Evolutionary conservation across 495 filamentous ascomycete genomes (phyloP), one percentile per base, ranked within the genome.

Genomic region (Tuber borchii): DNA sequence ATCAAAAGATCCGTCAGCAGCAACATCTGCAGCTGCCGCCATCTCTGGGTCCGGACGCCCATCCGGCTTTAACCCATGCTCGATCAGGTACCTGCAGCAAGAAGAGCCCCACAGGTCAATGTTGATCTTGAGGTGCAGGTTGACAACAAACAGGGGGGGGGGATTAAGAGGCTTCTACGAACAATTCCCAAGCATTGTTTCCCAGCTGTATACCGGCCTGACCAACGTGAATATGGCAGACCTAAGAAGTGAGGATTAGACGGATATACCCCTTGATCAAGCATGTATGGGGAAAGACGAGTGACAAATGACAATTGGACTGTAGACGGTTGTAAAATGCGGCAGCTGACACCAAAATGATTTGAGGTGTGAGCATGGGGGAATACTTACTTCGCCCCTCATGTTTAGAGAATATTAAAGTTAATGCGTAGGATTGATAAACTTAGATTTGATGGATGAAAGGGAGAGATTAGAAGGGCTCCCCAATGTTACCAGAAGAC

Each of bases 161-260:
- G 37, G 70, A 48, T n/a, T 61, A 73, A 78, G 84, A 75, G 84
- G 79, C 69, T 88, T 92, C 83, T 90, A 95, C 56, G 26, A 34
- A 65, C 93, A 97, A 90, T 86, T 97, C 93, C 93, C 93, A 97
- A 76, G 93, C 93, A 84, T 91, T 93, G 87, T 95, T 95, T 83
- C 93, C 93, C 72, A 97, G 91, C 91, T 97, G 93, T 77, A 88
- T 90, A 86, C 93, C 93, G 86, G 93, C 93, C 87, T 97, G 93
- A 87, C 93, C 93, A 83, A 97, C 89, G 84, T 97, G 93, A 82
- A 97, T 87, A 85, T 97, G 93, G 83, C 91, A 90, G 84, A 97
- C 88, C 92, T 97, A 76, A 78, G 43, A 76, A 34, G 31, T 65
- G 14, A 65, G 4, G 56, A 69, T 79, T 78, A 79, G 77, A 79